Conservation (phyloP, 805 yeast genomes). For the Zygosaccharomyces bisporus region DNA sequence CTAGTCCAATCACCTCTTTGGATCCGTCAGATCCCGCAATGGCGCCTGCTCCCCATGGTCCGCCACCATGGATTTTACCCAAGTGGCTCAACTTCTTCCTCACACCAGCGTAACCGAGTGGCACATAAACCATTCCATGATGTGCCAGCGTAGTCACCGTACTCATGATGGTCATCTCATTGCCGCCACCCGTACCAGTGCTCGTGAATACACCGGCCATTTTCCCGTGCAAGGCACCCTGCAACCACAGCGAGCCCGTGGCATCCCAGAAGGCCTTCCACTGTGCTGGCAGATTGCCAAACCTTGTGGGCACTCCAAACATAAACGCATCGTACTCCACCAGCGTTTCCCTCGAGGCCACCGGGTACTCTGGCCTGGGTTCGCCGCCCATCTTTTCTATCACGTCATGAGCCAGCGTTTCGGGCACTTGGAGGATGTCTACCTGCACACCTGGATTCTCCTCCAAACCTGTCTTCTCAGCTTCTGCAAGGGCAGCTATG, state of each 20-base stretch:
- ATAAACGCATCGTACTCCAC: slow-evolving; percentile 70
- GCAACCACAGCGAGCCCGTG: slow-evolving; percentile 77
- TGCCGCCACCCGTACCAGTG: slow-evolving; percentile 83
- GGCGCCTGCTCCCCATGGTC: slow-evolving; percentile 86
- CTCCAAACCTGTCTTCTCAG: slow-evolving; percentile 65
- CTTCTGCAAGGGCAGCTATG: slow-evolving; percentile 62
- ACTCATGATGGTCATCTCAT: slow-evolving; percentile 66
- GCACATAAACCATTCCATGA: slow-evolving; percentile 77
- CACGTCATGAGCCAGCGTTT: slow-evolving; percentile 64
- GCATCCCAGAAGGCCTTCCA: slow-evolving; percentile 72
- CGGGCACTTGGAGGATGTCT: slow-evolving; percentile 73
- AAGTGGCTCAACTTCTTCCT: slow-evolving; percentile 52
- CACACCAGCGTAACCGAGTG: slow-evolving; percentile 64
- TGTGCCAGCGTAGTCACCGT: slow-evolving; percentile 63
- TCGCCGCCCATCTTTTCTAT: slow-evolving; percentile 59
- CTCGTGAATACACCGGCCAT: slow-evolving; percentile 69
- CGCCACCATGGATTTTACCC: slow-evolving; percentile 69
- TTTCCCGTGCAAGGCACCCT: slow-evolving; percentile 69
- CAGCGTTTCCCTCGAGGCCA: slow-evolving; percentile 61
- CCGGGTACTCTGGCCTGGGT: slow-evolving; percentile 58
- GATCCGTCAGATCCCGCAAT: slow-evolving; percentile 76
- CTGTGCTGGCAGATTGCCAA: slow-evolving; percentile 77
- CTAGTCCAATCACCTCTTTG: slow-evolving; percentile 59
- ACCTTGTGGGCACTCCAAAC: slow-evolving; percentile 85
- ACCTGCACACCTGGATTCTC: slow-evolving; percentile 66